phyloP scores from a whole-genome alignment of 192 early-diverging fungal genomes.

The Rhizophlyctis rosea region DNA sequence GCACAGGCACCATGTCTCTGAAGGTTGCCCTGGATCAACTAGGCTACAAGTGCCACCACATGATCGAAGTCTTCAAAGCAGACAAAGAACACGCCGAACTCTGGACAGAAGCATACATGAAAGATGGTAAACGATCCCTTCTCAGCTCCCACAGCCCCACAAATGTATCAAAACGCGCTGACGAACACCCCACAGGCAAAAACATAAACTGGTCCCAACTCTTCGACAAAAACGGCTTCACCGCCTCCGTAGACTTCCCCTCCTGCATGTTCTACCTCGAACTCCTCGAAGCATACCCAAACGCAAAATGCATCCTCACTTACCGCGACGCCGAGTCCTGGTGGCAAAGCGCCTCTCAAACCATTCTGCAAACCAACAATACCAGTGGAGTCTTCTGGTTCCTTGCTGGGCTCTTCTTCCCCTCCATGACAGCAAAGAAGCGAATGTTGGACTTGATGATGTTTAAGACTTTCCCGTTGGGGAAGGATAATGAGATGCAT shows the following conservation, averaged over 20 bases:
- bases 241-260: background rate
- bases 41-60: constrained; percentile 26
- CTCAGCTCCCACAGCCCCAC: background rate
- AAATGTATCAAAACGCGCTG: background rate
- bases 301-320: constrained; percentile 32
- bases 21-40: constrained; percentile 24
- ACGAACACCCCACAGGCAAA: too few relatives aligned
- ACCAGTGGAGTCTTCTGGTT: too few relatives aligned
- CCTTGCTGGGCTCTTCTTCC: too few relatives aligned
- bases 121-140: too few relatives aligned
- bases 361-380: background rate
- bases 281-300: constrained; percentile 20
- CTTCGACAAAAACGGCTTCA: background rate
- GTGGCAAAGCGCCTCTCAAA: constrained; percentile 12
- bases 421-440: background rate
- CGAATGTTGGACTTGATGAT: background rate
- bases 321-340: constrained; percentile 31
- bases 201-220: too few relatives aligned
- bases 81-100: background rate
- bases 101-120: too few relatives aligned
- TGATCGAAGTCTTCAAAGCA: constrained; percentile 23
- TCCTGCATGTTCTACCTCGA: constrained; percentile 21
- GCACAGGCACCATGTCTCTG: constrained; percentile 16
- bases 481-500: constrained; percentile 15
- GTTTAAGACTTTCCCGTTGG: constrained; percentile 15